Evolutionary conservation across 345 rosid genomes (phyloP).

Genomic region (Odontarrhena argentea): DNA sequence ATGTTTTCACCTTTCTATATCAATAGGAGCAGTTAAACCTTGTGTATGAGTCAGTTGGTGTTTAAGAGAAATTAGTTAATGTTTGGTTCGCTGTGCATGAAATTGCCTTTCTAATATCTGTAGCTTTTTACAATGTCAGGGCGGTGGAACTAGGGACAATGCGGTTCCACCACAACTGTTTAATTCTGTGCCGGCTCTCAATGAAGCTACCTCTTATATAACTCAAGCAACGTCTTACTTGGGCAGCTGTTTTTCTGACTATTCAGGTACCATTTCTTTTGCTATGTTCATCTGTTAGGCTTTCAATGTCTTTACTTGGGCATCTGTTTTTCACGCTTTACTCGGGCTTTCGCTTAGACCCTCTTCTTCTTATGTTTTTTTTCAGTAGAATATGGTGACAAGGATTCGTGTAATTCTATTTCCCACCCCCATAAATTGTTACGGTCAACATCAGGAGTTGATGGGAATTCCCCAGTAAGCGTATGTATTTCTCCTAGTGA

Average conservation of each 20-base stretch:
- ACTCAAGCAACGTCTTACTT: conserved; percentile 61
- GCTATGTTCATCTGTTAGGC: not conserved
- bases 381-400: conserved; percentile 56
- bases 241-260: conserved; percentile 59
- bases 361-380: conserved; percentile 21
- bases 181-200: conserved; percentile 52
- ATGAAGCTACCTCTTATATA: conserved; percentile 59
- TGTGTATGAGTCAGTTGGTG: conserved; percentile 14
- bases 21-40: not conserved
- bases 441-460: conserved; percentile 49
- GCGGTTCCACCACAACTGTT: conserved; percentile 46
- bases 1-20: not conserved
- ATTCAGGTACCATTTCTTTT: conserved; percentile 49
- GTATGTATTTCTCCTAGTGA: conserved; percentile 45
- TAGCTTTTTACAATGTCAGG: conserved; percentile 27
- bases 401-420: conserved; percentile 50
- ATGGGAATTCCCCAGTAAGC: conserved; percentile 39
- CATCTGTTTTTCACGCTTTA: too few species aligned
- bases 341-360: conserved; percentile 9
- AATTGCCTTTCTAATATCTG: conserved; percentile 20
- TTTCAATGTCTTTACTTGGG: not conserved
- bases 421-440: conserved; percentile 56
- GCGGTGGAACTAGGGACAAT: conserved; percentile 37
- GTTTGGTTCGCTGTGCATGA: conserved; percentile 19
- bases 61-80: not conserved